These are phyloP conservation scores for Daldinia loculata DNA, from an alignment of 495 filamentous ascomycete genomes.

Conservation along the genomic window DNA sequence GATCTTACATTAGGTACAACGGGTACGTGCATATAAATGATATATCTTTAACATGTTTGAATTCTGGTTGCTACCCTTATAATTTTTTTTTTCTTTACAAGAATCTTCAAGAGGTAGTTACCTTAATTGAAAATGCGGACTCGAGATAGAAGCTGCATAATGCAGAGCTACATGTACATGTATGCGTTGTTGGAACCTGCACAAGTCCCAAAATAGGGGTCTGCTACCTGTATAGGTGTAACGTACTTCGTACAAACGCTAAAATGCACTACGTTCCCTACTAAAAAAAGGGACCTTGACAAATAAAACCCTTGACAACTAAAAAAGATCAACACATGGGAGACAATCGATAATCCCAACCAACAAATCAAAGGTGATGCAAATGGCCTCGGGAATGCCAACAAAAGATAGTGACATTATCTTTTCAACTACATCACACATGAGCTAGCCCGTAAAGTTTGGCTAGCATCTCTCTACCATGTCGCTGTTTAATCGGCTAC, in stretches of 20 bases:
- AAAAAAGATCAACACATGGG: constrained; percentile 5
- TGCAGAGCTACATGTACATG: not conserved
- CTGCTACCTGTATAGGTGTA: not conserved
- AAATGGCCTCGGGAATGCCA: constrained; percentile 13
- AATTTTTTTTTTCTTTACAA: no score
- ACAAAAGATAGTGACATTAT: constrained; percentile 5
- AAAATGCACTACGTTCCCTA: not conserved
- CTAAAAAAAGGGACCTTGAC: no score
- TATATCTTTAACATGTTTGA: no score
- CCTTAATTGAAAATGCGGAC: no score
- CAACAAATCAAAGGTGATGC: not conserved
- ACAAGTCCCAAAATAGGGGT: not conserved
- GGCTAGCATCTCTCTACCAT: constrained; percentile 2
- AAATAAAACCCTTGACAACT: not conserved
- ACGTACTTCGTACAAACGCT: not conserved
- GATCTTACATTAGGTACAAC: no score
- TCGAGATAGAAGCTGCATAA: not conserved
- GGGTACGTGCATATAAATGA: no score
- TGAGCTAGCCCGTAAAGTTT: constrained; percentile 16
- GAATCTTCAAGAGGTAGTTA: no score
- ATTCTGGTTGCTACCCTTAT: no score
- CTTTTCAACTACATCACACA: constrained; percentile 10
- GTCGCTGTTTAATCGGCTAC: constrained; percentile 35
- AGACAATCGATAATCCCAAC: not conserved
- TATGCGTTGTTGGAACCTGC: not conserved